Evolutionary conservation across 148 eudicot species (phyloP).

Genomic region (Oxyria digyna): DNA sequence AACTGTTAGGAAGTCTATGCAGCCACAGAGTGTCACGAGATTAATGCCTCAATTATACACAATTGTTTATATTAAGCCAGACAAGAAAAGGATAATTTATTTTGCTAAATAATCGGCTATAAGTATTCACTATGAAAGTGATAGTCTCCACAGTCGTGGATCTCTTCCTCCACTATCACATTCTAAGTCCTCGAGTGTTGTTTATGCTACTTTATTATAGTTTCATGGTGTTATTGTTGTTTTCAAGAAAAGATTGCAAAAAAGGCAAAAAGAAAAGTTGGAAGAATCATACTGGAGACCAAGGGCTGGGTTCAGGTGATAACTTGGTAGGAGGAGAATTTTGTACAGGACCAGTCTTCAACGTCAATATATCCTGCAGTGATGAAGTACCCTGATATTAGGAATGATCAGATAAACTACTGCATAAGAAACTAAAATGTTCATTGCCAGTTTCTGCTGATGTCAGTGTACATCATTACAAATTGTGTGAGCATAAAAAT

Average conservation of each 20-base stretch:
- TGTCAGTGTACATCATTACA: not conserved
- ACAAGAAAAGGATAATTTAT: not conserved
- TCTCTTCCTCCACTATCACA: not conserved
- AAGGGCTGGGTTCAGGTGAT: slow-evolving; percentile 76
- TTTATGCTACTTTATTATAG: not conserved
- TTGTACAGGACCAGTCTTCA: slow-evolving; percentile 87
- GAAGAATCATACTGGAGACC: slow-evolving; percentile 88
- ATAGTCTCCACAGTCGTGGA: not conserved
- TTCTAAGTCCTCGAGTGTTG: not conserved
- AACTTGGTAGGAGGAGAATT: slow-evolving; percentile 78
- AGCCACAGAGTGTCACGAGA: not conserved
- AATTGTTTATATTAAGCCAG: not conserved
- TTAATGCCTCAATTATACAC: not conserved
- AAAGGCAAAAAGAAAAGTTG: not conserved
- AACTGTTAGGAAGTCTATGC: not conserved
- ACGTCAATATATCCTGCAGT: slow-evolving; percentile 67
- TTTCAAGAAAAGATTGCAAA: not conserved
- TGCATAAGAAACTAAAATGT: not conserved
- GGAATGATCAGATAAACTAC: not conserved
- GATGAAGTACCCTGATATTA: slow-evolving; percentile 4
- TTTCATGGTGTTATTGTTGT: not conserved
- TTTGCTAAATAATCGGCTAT: not conserved
- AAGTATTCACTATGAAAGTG: not conserved
- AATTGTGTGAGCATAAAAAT: not conserved
- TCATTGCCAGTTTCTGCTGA: not conserved